Base-by-base conservation (phyloP, 371 early-diverging fungal species). In the Caulochytrium protostelioides region DNA sequence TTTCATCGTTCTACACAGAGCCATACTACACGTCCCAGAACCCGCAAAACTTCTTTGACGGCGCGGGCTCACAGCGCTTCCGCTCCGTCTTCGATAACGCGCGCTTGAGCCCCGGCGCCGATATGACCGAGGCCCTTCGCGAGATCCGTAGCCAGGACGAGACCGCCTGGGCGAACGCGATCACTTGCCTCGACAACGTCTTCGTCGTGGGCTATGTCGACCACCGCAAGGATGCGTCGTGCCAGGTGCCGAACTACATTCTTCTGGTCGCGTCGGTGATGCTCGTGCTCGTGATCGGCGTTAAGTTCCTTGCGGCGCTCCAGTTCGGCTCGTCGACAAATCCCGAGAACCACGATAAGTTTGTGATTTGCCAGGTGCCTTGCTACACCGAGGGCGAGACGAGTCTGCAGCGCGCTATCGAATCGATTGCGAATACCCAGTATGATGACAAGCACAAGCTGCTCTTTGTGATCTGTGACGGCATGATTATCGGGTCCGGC, bases 291-390 rank as follows among this genome's bases (percentile, higher is more conserved):
- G 72, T 79, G 6, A 76, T 81, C 18, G 46, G 67, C 28, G 65
- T 83, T 56, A 83, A 83, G 51, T 85, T 85, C 43, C 57, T 83
- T 44, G 77, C 82, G 4, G 82, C 83, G 2, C 51, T 82, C 45
- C 80, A 76, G 41, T 60, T 79, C 33, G 74, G 76, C 0, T 47
- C 62, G n/a, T 49, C 54, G 18, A 65, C 73, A 14, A 67, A 69
- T 7, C 83, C 83, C 10, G 76, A 79, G 42, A 68, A 79, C 37
- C 72, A 74, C 35, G 74, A 77, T 52, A 76, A 76, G 40, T 90
- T 90, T 52, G 75, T 77, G 22, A 74, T 94, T 28, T 70, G 73
- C 34, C 77, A 82, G 47, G 81, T 77, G 10, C 28, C 42, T 25
- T 77, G 79, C 45, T 84, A 82, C 46, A 72, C 79, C 1, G 85